Conservation (phyloP, 1,139 yeast species). For the Yamadazyma dendronema region DNA sequence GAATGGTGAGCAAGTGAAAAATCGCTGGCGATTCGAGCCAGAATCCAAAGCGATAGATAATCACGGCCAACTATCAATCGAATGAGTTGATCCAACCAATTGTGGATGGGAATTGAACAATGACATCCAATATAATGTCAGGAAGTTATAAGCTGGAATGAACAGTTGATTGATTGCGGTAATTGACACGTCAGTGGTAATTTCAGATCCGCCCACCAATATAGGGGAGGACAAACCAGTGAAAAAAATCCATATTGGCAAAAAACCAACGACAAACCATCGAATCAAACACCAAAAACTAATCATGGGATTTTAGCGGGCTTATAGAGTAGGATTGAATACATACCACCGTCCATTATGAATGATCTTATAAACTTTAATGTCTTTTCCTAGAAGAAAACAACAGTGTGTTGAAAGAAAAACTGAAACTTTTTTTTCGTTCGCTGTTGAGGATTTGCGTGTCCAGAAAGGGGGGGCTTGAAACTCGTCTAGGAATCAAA, state of each 20-base stretch:
- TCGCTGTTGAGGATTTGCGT: conserved; percentile 6
- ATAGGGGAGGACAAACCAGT: neutral
- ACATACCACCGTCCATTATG: conserved; percentile 52
- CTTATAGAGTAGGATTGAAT: conserved; percentile 10
- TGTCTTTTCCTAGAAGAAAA: conserved; percentile 6
- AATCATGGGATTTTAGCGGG: neutral
- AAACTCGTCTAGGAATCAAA: neutral
- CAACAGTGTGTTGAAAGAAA: conserved; percentile 7
- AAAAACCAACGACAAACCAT: neutral
- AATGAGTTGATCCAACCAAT: no score
- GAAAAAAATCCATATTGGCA: neutral
- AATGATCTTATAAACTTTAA: conserved; percentile 4
- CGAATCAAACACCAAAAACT: neutral
- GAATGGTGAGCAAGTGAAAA: no score
- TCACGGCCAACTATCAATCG: no score
- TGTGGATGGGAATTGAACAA: no score
- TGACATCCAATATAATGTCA: no score
- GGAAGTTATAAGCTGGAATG: no score
- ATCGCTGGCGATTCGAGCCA: no score
- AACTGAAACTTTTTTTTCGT: conserved; percentile 5
- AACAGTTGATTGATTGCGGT: no score
- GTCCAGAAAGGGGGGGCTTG: conserved; percentile 7
- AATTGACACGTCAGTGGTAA: no score
- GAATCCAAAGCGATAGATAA: no score
- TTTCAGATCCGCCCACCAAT: no score